Evolutionary conservation across 2,329 filamentous ascomycete genomes (phyloP).

Genomic region (Stromatinia cepivora): DNA sequence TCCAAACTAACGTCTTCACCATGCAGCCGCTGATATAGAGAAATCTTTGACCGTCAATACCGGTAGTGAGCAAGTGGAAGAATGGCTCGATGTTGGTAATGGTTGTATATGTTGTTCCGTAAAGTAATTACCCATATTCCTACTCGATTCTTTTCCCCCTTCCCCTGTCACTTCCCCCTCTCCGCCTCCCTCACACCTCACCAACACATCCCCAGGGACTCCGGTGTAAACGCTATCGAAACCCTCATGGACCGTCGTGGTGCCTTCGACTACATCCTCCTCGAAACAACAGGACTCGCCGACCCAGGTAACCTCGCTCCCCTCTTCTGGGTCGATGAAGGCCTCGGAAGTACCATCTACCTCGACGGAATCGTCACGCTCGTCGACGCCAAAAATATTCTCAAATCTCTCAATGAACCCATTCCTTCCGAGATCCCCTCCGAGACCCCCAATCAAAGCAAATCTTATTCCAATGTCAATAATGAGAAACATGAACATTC

Average conservation of each 20-base stretch:
- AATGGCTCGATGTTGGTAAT: constrained; percentile 95
- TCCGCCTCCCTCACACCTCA: neutral
- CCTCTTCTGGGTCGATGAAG: constrained; percentile 97
- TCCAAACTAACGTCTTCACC: neutral
- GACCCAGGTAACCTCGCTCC: constrained; percentile 95
- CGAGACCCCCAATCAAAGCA: constrained; percentile 35
- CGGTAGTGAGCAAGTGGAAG: constrained; percentile 77
- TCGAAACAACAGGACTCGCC: constrained; percentile 93
- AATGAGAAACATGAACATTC: constrained; percentile 41
- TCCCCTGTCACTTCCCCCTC: neutral
- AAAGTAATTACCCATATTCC: constrained; percentile 57
- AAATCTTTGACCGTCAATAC: constrained; percentile 91
- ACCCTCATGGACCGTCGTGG: constrained; percentile 92
- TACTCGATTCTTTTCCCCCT: neutral
- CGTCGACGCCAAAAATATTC: constrained; percentile 91
- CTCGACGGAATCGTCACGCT: constrained; percentile 95
- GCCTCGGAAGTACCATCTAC: constrained; percentile 91
- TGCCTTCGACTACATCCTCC: constrained; percentile 93
- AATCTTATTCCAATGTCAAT: constrained; percentile 45
- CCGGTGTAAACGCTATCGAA: constrained; percentile 92
- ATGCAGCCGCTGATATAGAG: constrained; percentile 80
- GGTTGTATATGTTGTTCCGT: constrained; percentile 98
- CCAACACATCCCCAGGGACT: constrained; percentile 59
- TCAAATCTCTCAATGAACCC: constrained; percentile 76
- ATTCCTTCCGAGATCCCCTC: constrained; percentile 53